A percentile compares a stretch with the other conserved stretches of the same genome.
phyloP scores from a whole-genome alignment of 2,329 filamentous ascomycete species.

The Calycina marina region DNA sequence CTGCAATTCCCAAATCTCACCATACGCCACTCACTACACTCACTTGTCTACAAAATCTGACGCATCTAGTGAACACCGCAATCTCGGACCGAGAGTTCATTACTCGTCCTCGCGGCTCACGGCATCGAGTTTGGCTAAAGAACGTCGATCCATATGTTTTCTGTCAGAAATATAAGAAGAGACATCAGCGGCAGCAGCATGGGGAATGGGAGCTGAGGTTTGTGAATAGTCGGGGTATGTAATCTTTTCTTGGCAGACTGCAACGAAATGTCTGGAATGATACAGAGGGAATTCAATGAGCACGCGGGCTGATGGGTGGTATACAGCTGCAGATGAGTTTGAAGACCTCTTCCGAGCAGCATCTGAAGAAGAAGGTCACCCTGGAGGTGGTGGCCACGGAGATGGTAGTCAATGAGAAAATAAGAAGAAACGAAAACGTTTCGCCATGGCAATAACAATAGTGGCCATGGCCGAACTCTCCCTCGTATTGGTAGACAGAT shows the following conservation, averaged over 20 bases:
- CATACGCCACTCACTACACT: not conserved
- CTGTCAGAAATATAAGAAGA: constrained; percentile 37
- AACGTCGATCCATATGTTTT: constrained; percentile 45
- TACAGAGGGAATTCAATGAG: not conserved
- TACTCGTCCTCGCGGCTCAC: constrained; percentile 26
- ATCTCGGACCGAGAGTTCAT: constrained; percentile 37
- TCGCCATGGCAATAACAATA: too few relatives aligned
- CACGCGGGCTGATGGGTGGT: not conserved
- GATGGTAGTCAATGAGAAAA: too few relatives aligned
- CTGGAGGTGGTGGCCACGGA: too few relatives aligned
- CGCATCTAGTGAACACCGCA: constrained; percentile 28
- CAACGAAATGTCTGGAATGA: not conserved
- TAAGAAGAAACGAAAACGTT: too few relatives aligned
- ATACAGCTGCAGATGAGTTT: constrained; percentile 1
- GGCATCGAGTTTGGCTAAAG: constrained; percentile 33
- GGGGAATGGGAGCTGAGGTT: constrained; percentile 22
- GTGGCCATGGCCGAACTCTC: too few relatives aligned
- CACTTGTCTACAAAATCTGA: not conserved
- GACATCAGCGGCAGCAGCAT: constrained; percentile 32
- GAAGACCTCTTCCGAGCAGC: constrained; percentile 1
- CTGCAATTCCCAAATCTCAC: not conserved
- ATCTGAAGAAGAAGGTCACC: too few relatives aligned
- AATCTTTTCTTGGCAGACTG: not conserved
- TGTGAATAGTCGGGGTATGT: constrained; percentile 15
- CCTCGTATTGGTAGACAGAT: too few relatives aligned